Evolutionary conservation across 371 early-diverging fungal species (phyloP).

Genomic region (Mortierella sp.): DNA sequence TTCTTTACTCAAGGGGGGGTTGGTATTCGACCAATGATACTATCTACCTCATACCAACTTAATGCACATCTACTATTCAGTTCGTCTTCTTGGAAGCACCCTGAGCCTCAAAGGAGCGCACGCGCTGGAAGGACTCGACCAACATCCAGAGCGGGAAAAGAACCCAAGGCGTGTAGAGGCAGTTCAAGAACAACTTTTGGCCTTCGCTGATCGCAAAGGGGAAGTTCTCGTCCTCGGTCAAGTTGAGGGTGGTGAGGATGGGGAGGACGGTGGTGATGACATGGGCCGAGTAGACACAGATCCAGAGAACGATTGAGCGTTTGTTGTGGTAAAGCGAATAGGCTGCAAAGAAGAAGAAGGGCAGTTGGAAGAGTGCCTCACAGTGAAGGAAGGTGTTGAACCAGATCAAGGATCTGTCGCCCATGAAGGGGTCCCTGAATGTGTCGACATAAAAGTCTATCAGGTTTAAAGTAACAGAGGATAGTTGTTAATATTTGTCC

Average conservation of each 20-base stretch:
- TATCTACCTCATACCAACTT: no score
- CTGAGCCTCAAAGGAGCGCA: constrained; percentile 34
- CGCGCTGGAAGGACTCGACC: constrained; percentile 46
- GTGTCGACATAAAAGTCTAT: constrained; percentile 49
- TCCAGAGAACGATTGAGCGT: constrained; percentile 31
- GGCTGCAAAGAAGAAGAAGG: constrained; percentile 49
- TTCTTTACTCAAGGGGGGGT: background rate
- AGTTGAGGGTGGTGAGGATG: constrained; percentile 32
- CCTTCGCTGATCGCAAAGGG: constrained; percentile 36
- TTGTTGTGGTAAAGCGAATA: constrained; percentile 49
- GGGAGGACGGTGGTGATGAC: constrained; percentile 58
- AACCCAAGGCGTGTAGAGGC: constrained; percentile 42
- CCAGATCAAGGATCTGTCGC: constrained; percentile 39
- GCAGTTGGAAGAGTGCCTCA: constrained; percentile 49
- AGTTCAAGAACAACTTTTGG: constrained; percentile 34
- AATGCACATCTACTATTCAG: background rate
- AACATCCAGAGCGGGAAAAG: constrained; percentile 57
- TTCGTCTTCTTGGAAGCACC: constrained; percentile 13
- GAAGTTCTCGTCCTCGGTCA: constrained; percentile 31
- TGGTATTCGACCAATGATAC: background rate
- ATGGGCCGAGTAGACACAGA: constrained; percentile 56
- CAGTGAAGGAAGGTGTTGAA: constrained; percentile 55
- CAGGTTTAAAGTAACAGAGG: background rate
- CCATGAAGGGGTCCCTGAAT: constrained; percentile 46
- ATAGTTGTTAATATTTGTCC: background rate